These are phyloP conservation scores for Auricularia heimuer DNA, from an alignment of 768 basidiomycete species.

Conservation along the genomic window DNA sequence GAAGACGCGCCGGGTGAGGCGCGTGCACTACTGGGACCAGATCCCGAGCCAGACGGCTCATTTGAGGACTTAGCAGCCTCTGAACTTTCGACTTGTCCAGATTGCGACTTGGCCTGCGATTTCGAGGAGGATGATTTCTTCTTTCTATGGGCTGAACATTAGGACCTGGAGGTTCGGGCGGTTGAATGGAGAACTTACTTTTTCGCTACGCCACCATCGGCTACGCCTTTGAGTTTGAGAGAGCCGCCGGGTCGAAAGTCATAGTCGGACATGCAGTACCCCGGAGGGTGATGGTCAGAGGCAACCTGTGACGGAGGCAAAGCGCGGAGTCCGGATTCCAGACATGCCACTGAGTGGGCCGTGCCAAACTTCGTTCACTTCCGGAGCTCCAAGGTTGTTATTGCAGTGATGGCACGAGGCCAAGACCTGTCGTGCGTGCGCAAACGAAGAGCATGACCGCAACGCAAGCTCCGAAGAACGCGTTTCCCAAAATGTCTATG, in stretches of 20 bases:
- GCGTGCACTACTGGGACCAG: conserved; percentile 47
- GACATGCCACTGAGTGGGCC: too few species aligned
- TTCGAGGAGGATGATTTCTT: conserved; percentile 70
- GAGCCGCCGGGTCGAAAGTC: conserved; percentile 77
- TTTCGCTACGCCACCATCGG: conserved; percentile 72
- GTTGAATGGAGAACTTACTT: conserved; percentile 42
- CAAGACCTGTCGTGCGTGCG: too few species aligned
- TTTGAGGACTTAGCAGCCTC: conserved; percentile 24
- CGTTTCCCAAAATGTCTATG: too few species aligned
- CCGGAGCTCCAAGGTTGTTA: too few species aligned
- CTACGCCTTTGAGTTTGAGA: conserved; percentile 82
- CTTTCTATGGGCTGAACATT: conserved; percentile 43
- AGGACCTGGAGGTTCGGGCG: conserved; percentile 8
- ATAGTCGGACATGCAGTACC: conserved; percentile 65
- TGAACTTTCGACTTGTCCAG: conserved; percentile 30
- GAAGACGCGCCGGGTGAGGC: conserved; percentile 45
- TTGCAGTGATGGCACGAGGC: too few species aligned
- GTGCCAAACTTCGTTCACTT: too few species aligned
- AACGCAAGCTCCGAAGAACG: neutral
- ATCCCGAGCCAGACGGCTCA: conserved; percentile 12
- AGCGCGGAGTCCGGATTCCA: neutral
- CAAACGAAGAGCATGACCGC: too few species aligned
- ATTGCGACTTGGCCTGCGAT: conserved; percentile 22
- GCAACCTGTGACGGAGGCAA: neutral
- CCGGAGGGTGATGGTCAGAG: conserved; percentile 1